Base-by-base conservation (phyloP, 2,329 filamentous ascomycete genomes). In the Rosellinia necatrix region DNA sequence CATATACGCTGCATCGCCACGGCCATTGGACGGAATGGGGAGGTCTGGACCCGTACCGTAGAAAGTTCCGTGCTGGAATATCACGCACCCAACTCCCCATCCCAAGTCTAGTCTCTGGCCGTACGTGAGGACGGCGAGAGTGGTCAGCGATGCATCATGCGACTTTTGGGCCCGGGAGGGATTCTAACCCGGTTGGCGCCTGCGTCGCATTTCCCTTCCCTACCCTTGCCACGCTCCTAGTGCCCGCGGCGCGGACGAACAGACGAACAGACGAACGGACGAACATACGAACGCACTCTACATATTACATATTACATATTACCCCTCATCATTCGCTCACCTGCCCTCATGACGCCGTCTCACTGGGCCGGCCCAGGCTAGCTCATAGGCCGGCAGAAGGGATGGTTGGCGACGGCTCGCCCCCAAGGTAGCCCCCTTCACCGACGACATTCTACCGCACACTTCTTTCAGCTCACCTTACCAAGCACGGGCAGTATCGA, bases 51-150 rank as follows among this genome's bases (percentile, higher is more conserved):
- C 53, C 53, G 49, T 53, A 56, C 57, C 53, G 38, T 8, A 32
- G 44, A 42, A 13, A 17, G 12, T 9, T 17, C 34, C 35, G 47
- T 24, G 27, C 42, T 25, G 57, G 57, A 59, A 59, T 57, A 59
- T 59, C 57, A 56, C 57, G 56, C 57, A 59, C 53, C 49, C 56
- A 48, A 59, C 38, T 29, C 53, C 15, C 30, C 22, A 32, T 48
- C 44, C 50, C 44, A 54, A 35, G 38, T 38, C 48, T 6, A 38
- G 25, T 56, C 47, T 51, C 48, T 42, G 27, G 30, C 13, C 22
- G 40, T n/a, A 22, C 38, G 15, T 32, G 8, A 13, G 2, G 13
- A 17, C 17, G 22, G 15, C 12, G 10, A 29, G 34, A 41, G 19
- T 37, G 49, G 43, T 30, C 38, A 42, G 13, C 21, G 21, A 57